Conservation (phyloP, 768 basidiomycete genomes). For the Tulasnella sp. region DNA sequence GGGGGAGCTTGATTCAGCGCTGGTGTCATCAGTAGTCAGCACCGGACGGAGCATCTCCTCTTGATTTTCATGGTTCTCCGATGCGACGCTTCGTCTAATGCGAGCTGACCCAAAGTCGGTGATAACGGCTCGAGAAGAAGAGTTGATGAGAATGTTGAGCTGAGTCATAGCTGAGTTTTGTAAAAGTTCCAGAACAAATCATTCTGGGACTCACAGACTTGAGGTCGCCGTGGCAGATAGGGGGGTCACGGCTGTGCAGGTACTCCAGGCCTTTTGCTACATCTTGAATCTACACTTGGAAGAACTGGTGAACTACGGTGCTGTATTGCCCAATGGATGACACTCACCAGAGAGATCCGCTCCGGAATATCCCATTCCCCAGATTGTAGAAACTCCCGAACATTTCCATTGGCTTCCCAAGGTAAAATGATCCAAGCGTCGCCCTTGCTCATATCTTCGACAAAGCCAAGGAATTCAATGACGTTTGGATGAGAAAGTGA, state of each 20-base stretch:
- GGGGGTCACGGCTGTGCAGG: not conserved
- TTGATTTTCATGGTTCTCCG: not conserved
- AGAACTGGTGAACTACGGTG: not conserved
- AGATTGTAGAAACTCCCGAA: not conserved
- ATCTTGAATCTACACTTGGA: not conserved
- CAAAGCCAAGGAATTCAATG: not conserved
- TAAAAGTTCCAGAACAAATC: not conserved
- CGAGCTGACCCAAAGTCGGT: not conserved
- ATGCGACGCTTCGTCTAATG: not conserved
- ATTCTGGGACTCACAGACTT: not conserved
- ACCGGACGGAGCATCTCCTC: not conserved
- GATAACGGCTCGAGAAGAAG: not conserved
- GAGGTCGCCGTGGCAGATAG: not conserved
- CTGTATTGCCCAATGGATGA: not conserved
- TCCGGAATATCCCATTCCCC: not conserved
- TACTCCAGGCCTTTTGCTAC: not conserved
- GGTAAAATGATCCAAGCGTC: not conserved
- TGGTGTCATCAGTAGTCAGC: not conserved
- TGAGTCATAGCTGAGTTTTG: not conserved
- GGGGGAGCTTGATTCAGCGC: not conserved
- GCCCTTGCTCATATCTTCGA: not conserved
- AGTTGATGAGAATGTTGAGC: constrained; percentile 7
- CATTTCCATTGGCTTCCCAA: not conserved
- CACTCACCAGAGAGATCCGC: not conserved
- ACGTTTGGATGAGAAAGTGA: not conserved